These are phyloP conservation scores for Calonectria hawksworthii DNA, from an alignment of 2,329 filamentous ascomycete genomes.

Conservation along the genomic window DNA sequence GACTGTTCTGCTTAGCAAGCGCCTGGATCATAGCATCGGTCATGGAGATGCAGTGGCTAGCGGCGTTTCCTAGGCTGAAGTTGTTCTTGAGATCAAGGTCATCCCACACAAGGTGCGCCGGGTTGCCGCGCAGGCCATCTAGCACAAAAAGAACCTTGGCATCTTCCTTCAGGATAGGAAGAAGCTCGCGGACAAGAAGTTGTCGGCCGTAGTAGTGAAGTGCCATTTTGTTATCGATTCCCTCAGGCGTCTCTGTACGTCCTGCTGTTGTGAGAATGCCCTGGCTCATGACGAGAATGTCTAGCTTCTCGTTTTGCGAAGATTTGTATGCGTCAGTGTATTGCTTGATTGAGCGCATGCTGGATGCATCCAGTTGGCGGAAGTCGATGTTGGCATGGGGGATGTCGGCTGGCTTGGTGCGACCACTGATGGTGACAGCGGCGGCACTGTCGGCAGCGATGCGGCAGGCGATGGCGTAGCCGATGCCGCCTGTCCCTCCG, in stretches of 20 bases:
- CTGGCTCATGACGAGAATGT: conserved; percentile 56
- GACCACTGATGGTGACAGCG: conserved; percentile 51
- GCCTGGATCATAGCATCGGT: conserved; percentile 55
- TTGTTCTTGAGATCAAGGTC: conserved; percentile 56
- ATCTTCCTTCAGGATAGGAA: conserved; percentile 52
- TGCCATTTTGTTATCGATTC: conserved; percentile 60
- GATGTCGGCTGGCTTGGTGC: conserved; percentile 47
- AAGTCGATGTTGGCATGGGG: conserved; percentile 52
- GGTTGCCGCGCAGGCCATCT: conserved; percentile 48
- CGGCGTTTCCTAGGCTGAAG: conserved; percentile 51
- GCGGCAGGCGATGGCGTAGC: conserved; percentile 54
- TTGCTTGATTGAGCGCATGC: conserved; percentile 51
- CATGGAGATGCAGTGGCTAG: conserved; percentile 55
- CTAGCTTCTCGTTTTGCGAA: conserved; percentile 37
- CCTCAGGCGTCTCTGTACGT: conserved; percentile 58
- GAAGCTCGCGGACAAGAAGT: conserved; percentile 57
- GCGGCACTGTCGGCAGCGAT: conserved; percentile 47
- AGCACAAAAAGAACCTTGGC: conserved; percentile 57
- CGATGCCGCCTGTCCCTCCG: conserved; percentile 53
- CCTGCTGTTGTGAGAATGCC: conserved; percentile 54
- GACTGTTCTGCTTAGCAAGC: conserved; percentile 44
- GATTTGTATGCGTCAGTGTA: conserved; percentile 48
- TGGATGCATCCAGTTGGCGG: conserved; percentile 49
- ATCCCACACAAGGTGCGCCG: conserved; percentile 52
- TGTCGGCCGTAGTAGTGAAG: conserved; percentile 63